Evolutionary conservation across 2,329 filamentous ascomycete species (phyloP).

Genomic region (Trichoderma harzianum): DNA sequence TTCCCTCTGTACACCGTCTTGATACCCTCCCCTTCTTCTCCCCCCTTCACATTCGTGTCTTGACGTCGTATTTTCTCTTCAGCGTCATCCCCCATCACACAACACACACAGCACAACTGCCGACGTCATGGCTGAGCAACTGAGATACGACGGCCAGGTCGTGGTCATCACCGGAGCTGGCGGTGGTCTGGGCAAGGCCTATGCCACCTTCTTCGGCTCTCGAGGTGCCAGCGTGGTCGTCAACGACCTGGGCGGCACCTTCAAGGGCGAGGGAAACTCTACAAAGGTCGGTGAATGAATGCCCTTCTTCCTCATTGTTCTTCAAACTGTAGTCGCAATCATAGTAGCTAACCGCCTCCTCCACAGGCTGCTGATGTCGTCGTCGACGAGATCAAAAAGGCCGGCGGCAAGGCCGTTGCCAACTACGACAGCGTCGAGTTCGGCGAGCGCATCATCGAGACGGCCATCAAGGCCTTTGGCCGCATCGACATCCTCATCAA

Average conservation of each 20-base stretch:
- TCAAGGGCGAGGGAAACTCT: slow-evolving; percentile 87
- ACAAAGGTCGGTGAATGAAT: slow-evolving; percentile 61
- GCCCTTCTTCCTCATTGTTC: not conserved
- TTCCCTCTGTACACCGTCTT: not conserved
- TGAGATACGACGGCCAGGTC: slow-evolving; percentile 81
- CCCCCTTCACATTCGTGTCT: not conserved
- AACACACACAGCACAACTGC: slow-evolving; percentile 17
- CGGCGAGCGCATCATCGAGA: slow-evolving; percentile 91
- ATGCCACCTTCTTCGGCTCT: slow-evolving; percentile 85
- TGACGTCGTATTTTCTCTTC: not conserved
- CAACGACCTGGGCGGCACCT: slow-evolving; percentile 90
- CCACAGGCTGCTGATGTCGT: slow-evolving; percentile 74
- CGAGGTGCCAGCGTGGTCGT: slow-evolving; percentile 93
- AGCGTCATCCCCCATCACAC: not conserved
- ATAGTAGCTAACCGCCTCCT: slow-evolving; percentile 17
- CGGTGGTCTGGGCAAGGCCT: slow-evolving; percentile 75
- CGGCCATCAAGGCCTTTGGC: slow-evolving; percentile 74
- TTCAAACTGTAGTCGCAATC: not conserved
- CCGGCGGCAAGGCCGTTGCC: slow-evolving; percentile 91
- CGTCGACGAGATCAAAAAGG: slow-evolving; percentile 77
- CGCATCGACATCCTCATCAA: slow-evolving; percentile 95
- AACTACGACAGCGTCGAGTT: slow-evolving; percentile 96
- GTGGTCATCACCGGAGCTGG: slow-evolving; percentile 80
- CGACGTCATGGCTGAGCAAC: slow-evolving; percentile 57
- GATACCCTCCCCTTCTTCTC: not conserved